A percentile compares a stretch with the other conserved stretches of the same genome.
Conservation (phyloP, 2,329 filamentous ascomycete genomes). For the Ascochyta rabiei region DNA sequence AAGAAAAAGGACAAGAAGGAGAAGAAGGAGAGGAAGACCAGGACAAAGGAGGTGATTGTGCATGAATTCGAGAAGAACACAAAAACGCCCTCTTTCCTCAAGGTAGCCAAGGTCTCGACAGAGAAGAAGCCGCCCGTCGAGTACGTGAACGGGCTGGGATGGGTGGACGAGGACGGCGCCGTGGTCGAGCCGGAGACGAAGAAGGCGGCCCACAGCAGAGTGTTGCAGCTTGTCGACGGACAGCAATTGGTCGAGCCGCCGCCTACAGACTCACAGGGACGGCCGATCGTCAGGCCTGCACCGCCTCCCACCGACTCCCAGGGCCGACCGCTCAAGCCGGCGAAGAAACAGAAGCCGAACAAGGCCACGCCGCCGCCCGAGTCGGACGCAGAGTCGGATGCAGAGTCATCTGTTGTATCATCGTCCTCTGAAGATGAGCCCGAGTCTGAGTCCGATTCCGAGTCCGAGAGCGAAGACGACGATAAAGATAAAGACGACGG, state of each 20-base stretch:
- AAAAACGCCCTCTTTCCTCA: slow-evolving; percentile 83
- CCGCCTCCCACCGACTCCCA: slow-evolving; percentile 20
- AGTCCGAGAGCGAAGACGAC: slow-evolving; percentile 21
- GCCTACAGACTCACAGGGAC: slow-evolving; percentile 24
- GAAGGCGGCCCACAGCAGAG: slow-evolving; percentile 42
- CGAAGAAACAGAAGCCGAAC: slow-evolving; percentile 28
- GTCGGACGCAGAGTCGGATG: slow-evolving; percentile 34
- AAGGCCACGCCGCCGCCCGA: slow-evolving; percentile 34
- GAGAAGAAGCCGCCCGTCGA: slow-evolving; percentile 60
- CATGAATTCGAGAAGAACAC: slow-evolving; percentile 90
- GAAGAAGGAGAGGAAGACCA: slow-evolving; percentile 63
- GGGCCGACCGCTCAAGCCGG: slow-evolving; percentile 18
- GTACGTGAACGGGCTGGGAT: slow-evolving; percentile 84
- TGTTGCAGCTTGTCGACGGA: slow-evolving; percentile 40
- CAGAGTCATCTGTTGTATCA: slow-evolving; percentile 45
- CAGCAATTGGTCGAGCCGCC: slow-evolving; percentile 13
- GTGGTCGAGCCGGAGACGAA: slow-evolving; percentile 67
- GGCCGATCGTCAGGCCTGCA: slow-evolving; percentile 26
- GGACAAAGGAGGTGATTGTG: slow-evolving; percentile 65
- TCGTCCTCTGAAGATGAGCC: slow-evolving; percentile 42
- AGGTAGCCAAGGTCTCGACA: slow-evolving; percentile 57
- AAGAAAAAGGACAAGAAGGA: slow-evolving; percentile 59
- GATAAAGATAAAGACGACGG: slow-evolving; percentile 28
- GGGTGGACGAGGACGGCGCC: slow-evolving; percentile 80
- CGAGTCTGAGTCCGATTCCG: slow-evolving; percentile 31